Conservation (phyloP, 352 stramenopile genomes). For the Phytophthora pseudosyringae region DNA sequence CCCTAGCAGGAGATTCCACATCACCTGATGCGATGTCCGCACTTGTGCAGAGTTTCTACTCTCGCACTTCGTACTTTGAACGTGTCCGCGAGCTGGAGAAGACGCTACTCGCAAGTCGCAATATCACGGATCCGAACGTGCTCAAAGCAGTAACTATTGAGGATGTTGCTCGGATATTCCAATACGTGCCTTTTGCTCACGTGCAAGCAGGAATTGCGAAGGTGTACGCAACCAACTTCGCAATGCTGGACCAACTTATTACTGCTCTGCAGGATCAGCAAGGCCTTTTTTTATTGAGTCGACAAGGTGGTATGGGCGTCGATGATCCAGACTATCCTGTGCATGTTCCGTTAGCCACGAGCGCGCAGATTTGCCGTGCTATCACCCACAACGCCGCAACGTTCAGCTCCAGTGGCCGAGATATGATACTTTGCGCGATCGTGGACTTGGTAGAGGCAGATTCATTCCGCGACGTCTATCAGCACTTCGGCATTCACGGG, state of each 20-base stretch:
- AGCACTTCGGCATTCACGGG: slow-evolving; percentile 60
- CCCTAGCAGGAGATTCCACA: not conserved
- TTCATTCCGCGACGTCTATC: slow-evolving; percentile 76
- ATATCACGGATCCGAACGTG: slow-evolving; percentile 49
- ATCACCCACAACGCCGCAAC: slow-evolving; percentile 54
- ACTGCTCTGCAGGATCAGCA: slow-evolving; percentile 30
- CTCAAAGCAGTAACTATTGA: slow-evolving; percentile 47
- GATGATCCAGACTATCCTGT: slow-evolving; percentile 61
- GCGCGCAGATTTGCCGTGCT: slow-evolving; percentile 74
- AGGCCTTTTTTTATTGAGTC: slow-evolving; percentile 16
- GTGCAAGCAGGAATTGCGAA: slow-evolving; percentile 37
- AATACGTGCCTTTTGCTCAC: slow-evolving; percentile 50
- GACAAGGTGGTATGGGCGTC: not conserved
- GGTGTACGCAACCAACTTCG: slow-evolving; percentile 20
- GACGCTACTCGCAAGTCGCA: slow-evolving; percentile 45
- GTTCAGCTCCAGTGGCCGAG: slow-evolving; percentile 74
- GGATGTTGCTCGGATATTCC: slow-evolving; percentile 51
- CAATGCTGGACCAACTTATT: slow-evolving; percentile 37
- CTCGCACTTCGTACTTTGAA: slow-evolving; percentile 75
- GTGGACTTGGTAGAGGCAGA: slow-evolving; percentile 64
- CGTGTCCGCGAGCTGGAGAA: slow-evolving; percentile 60
- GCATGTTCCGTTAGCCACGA: slow-evolving; percentile 60
- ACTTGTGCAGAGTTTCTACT: slow-evolving; percentile 64
- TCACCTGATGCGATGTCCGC: slow-evolving; percentile 46
- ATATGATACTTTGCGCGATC: slow-evolving; percentile 79